A percentile compares a stretch with the other conserved stretches of the same genome.
Conservation (phyloP, 169 alveolate species). For the Plasmodium malariae region DNA sequence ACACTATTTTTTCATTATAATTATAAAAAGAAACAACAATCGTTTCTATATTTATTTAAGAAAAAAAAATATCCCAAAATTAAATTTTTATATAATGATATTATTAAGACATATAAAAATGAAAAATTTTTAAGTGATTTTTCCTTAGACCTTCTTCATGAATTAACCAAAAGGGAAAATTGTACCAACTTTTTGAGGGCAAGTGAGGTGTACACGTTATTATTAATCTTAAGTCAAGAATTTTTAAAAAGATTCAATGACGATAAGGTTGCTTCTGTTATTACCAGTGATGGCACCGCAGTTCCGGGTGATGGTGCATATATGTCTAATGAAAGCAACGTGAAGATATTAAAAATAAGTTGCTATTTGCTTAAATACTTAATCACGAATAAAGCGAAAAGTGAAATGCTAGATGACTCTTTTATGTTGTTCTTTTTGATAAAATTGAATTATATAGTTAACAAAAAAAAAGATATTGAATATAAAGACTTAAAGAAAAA, state of each 20-base stretch:
- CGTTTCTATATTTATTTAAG: conserved; percentile 26
- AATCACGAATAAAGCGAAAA: conserved; percentile 1
- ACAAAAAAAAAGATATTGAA: conserved; percentile 17
- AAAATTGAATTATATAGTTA: conserved; percentile 47
- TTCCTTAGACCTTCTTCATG: conserved; percentile 50
- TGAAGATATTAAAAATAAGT: conserved; percentile 42
- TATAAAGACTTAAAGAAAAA: conserved; percentile 18
- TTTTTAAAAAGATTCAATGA: conserved; percentile 1
- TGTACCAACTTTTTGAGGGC: background rate
- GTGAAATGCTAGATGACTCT: conserved; percentile 36
- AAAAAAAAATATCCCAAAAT: conserved; percentile 16
- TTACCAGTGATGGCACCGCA: background rate
- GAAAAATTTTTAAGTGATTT: conserved; percentile 36
- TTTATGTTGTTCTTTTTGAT: conserved; percentile 47
- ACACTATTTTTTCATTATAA: background rate
- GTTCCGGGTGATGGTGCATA: background rate
- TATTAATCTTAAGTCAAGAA: conserved; percentile 56
- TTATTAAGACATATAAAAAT: conserved; percentile 46
- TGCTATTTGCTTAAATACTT: conserved; percentile 43
- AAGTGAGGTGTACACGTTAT: conserved; percentile 10
- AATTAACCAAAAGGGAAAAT: background rate
- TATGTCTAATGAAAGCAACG: conserved; percentile 37
- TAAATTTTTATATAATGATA: conserved; percentile 31
- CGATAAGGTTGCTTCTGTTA: no score
- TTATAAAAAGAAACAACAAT: conserved; percentile 20